These are phyloP conservation scores for Cyclostephanos tholiformis DNA, from an alignment of 108 stramenopile species.

Conservation along the genomic window DNA sequence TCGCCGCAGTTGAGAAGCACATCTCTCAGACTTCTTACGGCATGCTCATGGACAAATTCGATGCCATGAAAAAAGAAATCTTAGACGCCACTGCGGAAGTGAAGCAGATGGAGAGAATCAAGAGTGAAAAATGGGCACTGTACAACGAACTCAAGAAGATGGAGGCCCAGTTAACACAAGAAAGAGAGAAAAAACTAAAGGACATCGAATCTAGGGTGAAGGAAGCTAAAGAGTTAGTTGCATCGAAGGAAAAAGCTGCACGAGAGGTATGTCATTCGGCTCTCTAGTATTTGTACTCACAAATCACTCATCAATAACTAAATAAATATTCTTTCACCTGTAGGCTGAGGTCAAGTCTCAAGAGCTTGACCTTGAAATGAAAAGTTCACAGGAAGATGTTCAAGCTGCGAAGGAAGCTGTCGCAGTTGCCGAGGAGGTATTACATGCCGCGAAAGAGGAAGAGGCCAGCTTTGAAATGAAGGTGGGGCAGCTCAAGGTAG, in stretches of 20 bases:
- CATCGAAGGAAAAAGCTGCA: slow-evolving; percentile 60
- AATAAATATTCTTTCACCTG: not conserved
- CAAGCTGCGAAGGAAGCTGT: slow-evolving; percentile 69
- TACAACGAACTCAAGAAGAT: slow-evolving; percentile 82
- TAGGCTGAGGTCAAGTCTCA: slow-evolving; percentile 74
- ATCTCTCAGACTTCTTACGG: slow-evolving; percentile 87
- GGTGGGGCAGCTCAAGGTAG: slow-evolving; percentile 78
- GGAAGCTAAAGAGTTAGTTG: slow-evolving; percentile 68
- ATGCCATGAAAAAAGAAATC: slow-evolving; percentile 73
- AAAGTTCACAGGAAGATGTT: slow-evolving; percentile 75
- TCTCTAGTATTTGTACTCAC: not conserved
- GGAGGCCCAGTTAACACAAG: slow-evolving; percentile 81
- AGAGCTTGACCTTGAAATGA: slow-evolving; percentile 77
- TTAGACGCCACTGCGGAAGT: slow-evolving; percentile 60
- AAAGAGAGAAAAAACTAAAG: slow-evolving; percentile 74
- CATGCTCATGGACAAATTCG: slow-evolving; percentile 74
- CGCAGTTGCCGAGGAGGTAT: slow-evolving; percentile 55
- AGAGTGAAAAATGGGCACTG: slow-evolving; percentile 74
- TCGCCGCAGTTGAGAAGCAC: slow-evolving; percentile 79
- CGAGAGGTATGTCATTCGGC: slow-evolving; percentile 61
- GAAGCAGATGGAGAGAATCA: slow-evolving; percentile 73
- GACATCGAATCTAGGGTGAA: slow-evolving; percentile 72
- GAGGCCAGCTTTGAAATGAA: slow-evolving; percentile 69
- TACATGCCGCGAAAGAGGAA: slow-evolving; percentile 66
- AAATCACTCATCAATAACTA: not conserved